Evolutionary conservation across 768 basidiomycete species (phyloP).

Genomic region (Termitomyces sp.): DNA sequence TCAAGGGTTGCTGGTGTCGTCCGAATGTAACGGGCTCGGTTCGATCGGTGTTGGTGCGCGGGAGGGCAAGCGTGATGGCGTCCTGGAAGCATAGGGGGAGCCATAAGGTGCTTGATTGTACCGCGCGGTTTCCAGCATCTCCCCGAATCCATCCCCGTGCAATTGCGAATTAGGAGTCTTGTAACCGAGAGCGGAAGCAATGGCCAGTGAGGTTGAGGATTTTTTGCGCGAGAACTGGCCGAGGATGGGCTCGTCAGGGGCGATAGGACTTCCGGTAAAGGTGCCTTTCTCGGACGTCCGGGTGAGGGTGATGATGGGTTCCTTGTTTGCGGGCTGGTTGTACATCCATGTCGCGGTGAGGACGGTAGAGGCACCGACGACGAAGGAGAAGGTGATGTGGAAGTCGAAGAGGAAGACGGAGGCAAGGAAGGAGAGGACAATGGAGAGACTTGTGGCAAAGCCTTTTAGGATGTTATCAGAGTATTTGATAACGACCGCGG

Average conservation of each 20-base stretch:
- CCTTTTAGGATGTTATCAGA: conserved; percentile 94
- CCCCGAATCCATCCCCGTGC: conserved; percentile 12
- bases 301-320: conserved; percentile 22
- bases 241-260: conserved; percentile 50
- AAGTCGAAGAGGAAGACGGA: conserved; percentile 91
- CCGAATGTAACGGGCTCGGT: conserved; percentile 13
- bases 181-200: conserved; percentile 46
- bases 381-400: conserved; percentile 78
- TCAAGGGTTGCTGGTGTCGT: conserved; percentile 9
- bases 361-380: conserved; percentile 83
- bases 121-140: conserved; percentile 29
- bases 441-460: conserved; percentile 94
- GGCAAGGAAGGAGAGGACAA: conserved; percentile 92
- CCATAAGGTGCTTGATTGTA: conserved; percentile 36
- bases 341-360: conserved; percentile 92
- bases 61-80: conserved; percentile 26
- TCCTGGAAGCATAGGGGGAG: conserved; percentile 34
- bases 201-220: conserved; percentile 38
- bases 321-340: conserved; percentile 60
- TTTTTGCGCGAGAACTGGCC: conserved; percentile 50
- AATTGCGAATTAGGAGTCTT: conserved; percentile 14
- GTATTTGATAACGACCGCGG: conserved; percentile 96
- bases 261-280: conserved; percentile 30
- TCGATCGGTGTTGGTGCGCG: conserved; percentile 23
- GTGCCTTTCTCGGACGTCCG: conserved; percentile 20